phyloP scores from a whole-genome alignment of 148 eudicot species.

The Rhododendron griersonianum region DNA sequence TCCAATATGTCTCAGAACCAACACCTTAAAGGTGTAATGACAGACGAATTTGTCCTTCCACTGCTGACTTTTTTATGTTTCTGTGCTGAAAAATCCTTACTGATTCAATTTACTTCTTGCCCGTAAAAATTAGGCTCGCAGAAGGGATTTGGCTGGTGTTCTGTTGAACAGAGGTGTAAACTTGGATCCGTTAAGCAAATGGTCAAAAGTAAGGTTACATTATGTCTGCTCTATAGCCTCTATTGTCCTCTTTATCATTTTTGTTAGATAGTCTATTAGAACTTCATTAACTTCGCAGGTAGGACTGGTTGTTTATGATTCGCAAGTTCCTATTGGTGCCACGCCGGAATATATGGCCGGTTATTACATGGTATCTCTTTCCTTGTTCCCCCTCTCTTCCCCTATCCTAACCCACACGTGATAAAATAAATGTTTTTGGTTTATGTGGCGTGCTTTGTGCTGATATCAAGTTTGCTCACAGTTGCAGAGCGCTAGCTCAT shows the following conservation, averaged over 20 bases:
- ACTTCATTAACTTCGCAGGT: slow-evolving; percentile 40
- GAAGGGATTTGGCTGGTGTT: slow-evolving; percentile 92
- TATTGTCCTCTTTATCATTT: not conserved
- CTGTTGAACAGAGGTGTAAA: slow-evolving; percentile 93
- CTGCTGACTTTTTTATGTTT: not conserved
- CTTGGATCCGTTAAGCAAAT: slow-evolving; percentile 83
- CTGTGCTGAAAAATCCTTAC: not conserved
- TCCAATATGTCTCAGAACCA: slow-evolving; percentile 73
- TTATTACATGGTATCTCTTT: slow-evolving; percentile 70
- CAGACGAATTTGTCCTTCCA: not conserved
- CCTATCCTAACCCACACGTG: not conserved
- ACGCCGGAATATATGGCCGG: slow-evolving; percentile 99
- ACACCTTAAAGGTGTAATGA: slow-evolving; percentile 74
- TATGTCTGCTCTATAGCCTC: not conserved
- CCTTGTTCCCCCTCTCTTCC: too few relatives aligned
- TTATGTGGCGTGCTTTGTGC: not conserved
- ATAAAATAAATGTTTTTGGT: not conserved
- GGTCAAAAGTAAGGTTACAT: slow-evolving; percentile 71
- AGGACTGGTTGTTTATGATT: slow-evolving; percentile 83
- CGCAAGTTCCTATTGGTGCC: slow-evolving; percentile 97
- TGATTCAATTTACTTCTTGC: not conserved
- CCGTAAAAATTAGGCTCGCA: slow-evolving; percentile 50
- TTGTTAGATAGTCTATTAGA: not conserved
- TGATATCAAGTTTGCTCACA: slow-evolving; percentile 34
- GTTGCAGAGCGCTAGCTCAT: slow-evolving; percentile 89